Evolutionary conservation across 179 eudicot species (phyloP), one percentile per base, ranked within the genome.

Genomic region (Vitellaria paradoxa): DNA sequence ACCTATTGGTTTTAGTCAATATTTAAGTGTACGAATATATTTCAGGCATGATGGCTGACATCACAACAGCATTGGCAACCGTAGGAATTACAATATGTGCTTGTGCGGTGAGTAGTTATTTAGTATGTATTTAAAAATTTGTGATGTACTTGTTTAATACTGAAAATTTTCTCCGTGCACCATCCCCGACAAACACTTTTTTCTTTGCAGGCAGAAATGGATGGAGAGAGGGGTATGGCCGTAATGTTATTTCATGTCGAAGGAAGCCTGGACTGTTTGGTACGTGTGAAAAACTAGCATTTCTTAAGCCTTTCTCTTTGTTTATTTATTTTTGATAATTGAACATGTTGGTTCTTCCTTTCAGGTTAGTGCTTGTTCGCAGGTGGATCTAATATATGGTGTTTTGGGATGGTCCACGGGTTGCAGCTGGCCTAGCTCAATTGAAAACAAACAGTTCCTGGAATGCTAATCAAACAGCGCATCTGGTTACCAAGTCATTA

Each of bases 331-430:
- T 73, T 72, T 62, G 20, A 56, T 21, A 42, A 8, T 26, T 66
- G 65, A 47, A 70, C 23, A 24, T 20, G 49, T 65, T 53, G 42
- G n/a, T 64, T 73, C 57, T 30, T 65, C 21, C 71, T 71, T 62
- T 5, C 89, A 95, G 97, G 88, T 84, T 62, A 85, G 82, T 84
- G 91, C 92, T 70, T 93, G 99, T 76, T 88, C 92, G 12, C 86
- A 87, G 80, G 86, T 93, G 73, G 93, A 91, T 89, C 78, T 77
- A 65, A 84, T 90, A 68, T 81, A 82, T 23, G 97, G 97, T 82
- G 99, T 95, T 69, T 86, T 95, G 77, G 97, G 91, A 80, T 93
- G 97, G 97, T 95, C 99, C 67, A 72, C 87, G 5, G 99, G 99
- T 55, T 95, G 99, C 83, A 95, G 99, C 87, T 93, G 92, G 97